Conservation (phyloP, 31 red algal genomes). For the Asparagopsis taxiformis region DNA sequence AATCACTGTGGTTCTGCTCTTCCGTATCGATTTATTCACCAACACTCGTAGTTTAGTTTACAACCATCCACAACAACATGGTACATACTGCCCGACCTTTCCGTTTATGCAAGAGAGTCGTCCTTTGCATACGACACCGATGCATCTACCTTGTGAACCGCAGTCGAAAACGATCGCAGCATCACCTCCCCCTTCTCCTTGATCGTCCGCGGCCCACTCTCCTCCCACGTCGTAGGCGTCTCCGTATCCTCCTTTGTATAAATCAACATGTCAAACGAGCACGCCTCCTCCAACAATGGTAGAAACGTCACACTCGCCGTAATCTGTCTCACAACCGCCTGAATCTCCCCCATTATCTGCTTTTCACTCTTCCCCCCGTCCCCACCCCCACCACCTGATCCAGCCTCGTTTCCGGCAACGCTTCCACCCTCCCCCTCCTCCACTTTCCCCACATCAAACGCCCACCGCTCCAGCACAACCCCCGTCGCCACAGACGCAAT, state of each 20-base stretch:
- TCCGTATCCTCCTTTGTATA: constrained; percentile 73
- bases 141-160: constrained; percentile 86
- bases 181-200: constrained; percentile 65
- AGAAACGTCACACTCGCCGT: constrained; percentile 94
- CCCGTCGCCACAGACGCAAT: constrained; percentile 72
- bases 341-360: constrained; percentile 77
- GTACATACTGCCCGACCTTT: not conserved
- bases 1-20: no score
- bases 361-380: constrained; percentile 35
- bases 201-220: constrained; percentile 73
- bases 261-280: constrained; percentile 94
- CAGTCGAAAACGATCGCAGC: constrained; percentile 88
- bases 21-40: no score
- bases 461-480: constrained; percentile 88
- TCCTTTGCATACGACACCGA: constrained; percentile 78
- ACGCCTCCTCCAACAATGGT: constrained; percentile 87
- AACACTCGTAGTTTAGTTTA: no score
- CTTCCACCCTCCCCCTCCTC: not conserved
- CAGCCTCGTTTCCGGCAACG: not conserved
- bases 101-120: constrained; percentile 1
- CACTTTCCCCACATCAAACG: constrained; percentile 70
- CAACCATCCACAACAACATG: not conserved
- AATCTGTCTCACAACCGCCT: constrained; percentile 93
- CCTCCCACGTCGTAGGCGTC: constrained; percentile 82
- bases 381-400: no score